Base-by-base conservation (phyloP, 2,329 filamentous ascomycete species). In the Botrytis tulipae region DNA sequence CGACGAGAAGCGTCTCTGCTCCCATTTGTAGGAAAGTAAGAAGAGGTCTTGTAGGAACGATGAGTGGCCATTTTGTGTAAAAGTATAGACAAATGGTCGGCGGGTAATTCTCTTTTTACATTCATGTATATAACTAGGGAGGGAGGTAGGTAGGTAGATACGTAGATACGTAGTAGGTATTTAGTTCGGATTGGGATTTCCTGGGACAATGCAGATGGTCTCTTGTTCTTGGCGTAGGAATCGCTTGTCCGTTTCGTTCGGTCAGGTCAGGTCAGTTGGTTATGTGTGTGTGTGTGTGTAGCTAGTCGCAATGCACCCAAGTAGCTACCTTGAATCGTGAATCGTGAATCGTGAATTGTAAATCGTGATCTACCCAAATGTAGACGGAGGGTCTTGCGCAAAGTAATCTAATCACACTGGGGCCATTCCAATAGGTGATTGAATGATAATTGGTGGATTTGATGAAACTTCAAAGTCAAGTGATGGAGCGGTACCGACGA, bases 31-130 rank as follows among this genome's bases (percentile, higher is more conserved):
- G 75, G 74, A 71, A 78, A 74, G 76, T 84, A 85, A 37, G 82
- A 82, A 59, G 85, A 81, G 12, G 85, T 82, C 76, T 86, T 85
- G 79, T 88, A 84, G 20, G 86, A 86, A 76, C 85, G 84, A 71
- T 46, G 48, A 79, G 82, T 84, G 74, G 86, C 83, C 86, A 88
- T 88, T 62, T 70, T 72, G 57, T 32, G 42, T 42, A 20, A 18
- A 20, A 66, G 61, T 61, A 57, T 44, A 44, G 51, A 25, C 9
- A 54, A 48, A 35, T 42, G 63, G 71, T 29, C 63, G 62, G 48
- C 42, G 71, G 44, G 37, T 59, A 61, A 37, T 37, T 61, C 59
- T 61, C 51, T 61, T 22, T 35, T 35, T 37, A 61, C 59, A 61
- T 61, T 61, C 59, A 37, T 61, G 25, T 35, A 61, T 37, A 65